Conservation (phyloP, 352 stramenopile species). For the Pythium grandisporangium region DNA sequence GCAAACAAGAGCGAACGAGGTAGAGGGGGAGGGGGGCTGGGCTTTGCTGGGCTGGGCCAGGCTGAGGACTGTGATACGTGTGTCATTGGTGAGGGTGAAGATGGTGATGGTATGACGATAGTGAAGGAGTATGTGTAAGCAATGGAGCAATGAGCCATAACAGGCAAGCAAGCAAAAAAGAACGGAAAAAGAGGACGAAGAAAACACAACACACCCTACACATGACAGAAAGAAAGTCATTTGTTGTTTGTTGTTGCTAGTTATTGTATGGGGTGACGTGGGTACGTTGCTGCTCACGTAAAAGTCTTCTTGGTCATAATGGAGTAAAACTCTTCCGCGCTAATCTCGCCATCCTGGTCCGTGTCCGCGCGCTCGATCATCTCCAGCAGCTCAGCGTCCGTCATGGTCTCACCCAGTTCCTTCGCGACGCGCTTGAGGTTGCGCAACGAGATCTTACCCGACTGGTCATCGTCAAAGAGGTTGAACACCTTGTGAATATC, state of each 20-base stretch:
- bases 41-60: too few species aligned
- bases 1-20: neutral
- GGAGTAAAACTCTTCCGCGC: constrained; percentile 95
- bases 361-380: constrained; percentile 98
- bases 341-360: constrained; percentile 95
- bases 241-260: too few species aligned
- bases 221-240: too few species aligned
- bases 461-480: constrained; percentile 97
- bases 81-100: neutral
- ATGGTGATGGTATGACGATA: too few species aligned
- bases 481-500: constrained; percentile 96
- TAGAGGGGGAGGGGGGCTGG: neutral
- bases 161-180: too few species aligned
- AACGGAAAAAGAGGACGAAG: too few species aligned
- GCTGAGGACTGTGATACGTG: too few species aligned
- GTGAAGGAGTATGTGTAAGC: constrained; percentile 3
- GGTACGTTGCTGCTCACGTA: too few species aligned
- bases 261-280: too few species aligned
- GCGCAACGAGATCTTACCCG: constrained; percentile 94
- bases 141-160: too few species aligned
- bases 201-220: too few species aligned
- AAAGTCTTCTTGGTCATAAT: constrained; percentile 98
- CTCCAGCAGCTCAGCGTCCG: constrained; percentile 97
- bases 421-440: constrained; percentile 98
- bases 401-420: constrained; percentile 99